These are phyloP conservation scores for Quercus gilva DNA, from an alignment of 306 rosid species.

Conservation along the genomic window DNA sequence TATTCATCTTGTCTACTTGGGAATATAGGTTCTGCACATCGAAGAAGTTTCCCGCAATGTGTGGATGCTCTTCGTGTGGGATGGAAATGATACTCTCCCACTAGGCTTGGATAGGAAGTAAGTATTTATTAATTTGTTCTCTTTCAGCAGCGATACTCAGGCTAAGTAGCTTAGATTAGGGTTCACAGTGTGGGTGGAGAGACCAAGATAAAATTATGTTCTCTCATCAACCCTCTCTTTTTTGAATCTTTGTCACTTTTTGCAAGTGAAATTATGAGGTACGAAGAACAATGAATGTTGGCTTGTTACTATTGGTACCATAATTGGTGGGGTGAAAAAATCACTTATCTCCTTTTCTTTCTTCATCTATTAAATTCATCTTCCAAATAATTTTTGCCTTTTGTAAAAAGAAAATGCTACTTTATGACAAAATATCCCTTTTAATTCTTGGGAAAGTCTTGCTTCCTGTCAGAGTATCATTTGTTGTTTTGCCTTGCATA, in stretches of 20 bases:
- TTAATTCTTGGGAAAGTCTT: neutral
- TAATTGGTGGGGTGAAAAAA: neutral
- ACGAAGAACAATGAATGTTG: neutral
- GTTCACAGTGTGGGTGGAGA: neutral
- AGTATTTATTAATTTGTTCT: neutral
- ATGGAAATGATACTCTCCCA: neutral
- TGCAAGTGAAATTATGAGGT: neutral
- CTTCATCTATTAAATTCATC: neutral
- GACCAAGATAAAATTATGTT: neutral
- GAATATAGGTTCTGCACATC: neutral
- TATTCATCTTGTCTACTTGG: neutral
- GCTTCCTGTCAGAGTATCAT: neutral
- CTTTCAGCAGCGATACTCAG: neutral
- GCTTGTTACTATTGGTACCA: neutral
- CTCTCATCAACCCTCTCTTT: neutral
- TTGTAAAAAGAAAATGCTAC: neutral
- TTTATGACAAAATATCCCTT: neutral
- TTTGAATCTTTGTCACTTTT: neutral
- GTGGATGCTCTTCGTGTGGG: neutral
- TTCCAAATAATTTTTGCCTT: neutral
- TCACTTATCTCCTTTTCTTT: neutral
- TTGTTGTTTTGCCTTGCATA: no score
- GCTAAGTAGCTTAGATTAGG: neutral
- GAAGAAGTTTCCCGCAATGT: neutral
- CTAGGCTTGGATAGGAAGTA: neutral